A percentile compares a stretch with the other conserved stretches of the same genome.
Conservation (phyloP, 495 filamentous ascomycete genomes). For the Neurospora sp. region DNA sequence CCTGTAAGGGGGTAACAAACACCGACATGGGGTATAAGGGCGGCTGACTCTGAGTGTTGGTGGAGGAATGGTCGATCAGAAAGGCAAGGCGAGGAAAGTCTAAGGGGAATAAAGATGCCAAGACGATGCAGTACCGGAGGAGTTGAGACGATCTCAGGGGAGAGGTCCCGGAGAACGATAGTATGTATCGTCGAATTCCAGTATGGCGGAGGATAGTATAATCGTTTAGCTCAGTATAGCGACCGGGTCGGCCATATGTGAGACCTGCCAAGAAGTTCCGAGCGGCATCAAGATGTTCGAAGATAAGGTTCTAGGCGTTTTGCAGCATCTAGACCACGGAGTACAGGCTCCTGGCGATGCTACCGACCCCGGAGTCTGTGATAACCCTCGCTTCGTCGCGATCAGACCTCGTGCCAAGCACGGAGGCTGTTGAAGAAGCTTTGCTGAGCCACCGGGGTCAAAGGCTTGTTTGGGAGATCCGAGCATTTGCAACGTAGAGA, state of each 20-base stretch:
- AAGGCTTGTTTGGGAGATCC: neutral
- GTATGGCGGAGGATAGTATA: neutral
- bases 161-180: neutral
- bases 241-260: neutral
- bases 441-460: neutral
- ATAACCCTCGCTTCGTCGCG: neutral
- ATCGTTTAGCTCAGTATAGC: neutral
- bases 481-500: neutral
- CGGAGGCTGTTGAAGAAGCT: neutral
- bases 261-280: neutral
- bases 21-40: neutral
- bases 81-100: neutral
- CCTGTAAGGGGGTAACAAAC: neutral
- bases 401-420: neutral
- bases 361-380: neutral
- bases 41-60: neutral
- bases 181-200: neutral
- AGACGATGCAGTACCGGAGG: neutral
- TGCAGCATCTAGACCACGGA: neutral
- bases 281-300: neutral
- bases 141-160: neutral
- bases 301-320: neutral
- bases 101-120: neutral
- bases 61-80: neutral
- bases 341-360: neutral